Evolutionary conservation across 1,284 basidiomycete species (phyloP).

Genomic region (Marasmius oreades): DNA sequence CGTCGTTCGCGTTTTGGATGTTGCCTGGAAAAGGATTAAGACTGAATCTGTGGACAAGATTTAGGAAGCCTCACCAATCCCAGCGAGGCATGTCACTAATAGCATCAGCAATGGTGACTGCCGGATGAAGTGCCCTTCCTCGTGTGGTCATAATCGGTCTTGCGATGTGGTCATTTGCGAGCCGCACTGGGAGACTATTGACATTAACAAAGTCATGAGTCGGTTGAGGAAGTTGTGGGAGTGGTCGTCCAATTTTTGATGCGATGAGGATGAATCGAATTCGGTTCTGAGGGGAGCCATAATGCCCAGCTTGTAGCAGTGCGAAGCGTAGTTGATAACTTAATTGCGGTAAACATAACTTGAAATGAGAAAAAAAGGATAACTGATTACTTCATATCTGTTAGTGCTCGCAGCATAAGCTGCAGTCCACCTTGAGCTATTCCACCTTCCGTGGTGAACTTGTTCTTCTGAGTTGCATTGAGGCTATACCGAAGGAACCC

Average conservation of each 20-base stretch:
- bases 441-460: constrained; percentile 50
- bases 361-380: too few species aligned
- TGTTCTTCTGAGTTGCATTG: constrained; percentile 44
- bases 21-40: constrained; percentile 29
- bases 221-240: constrained; percentile 66
- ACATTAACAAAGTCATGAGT: constrained; percentile 53
- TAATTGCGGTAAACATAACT: too few species aligned
- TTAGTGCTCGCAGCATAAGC: constrained; percentile 52
- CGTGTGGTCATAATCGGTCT: constrained; percentile 40
- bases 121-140: constrained; percentile 49
- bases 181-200: constrained; percentile 43
- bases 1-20: constrained; percentile 28
- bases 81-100: constrained; percentile 65
- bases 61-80: constrained; percentile 51
- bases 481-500: constrained; percentile 62
- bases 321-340: constrained; percentile 69
- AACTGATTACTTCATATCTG: constrained; percentile 65
- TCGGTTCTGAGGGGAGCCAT: constrained; percentile 68
- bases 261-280: constrained; percentile 71
- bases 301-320: constrained; percentile 67
- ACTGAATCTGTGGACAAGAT: not conserved
- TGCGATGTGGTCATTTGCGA: constrained; percentile 38
- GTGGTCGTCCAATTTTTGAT: constrained; percentile 43
- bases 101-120: constrained; percentile 62
- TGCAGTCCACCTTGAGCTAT: constrained; percentile 67